Conservation (phyloP, 2,329 filamentous ascomycete species). For the Cylindrodendrum hubeiense region DNA sequence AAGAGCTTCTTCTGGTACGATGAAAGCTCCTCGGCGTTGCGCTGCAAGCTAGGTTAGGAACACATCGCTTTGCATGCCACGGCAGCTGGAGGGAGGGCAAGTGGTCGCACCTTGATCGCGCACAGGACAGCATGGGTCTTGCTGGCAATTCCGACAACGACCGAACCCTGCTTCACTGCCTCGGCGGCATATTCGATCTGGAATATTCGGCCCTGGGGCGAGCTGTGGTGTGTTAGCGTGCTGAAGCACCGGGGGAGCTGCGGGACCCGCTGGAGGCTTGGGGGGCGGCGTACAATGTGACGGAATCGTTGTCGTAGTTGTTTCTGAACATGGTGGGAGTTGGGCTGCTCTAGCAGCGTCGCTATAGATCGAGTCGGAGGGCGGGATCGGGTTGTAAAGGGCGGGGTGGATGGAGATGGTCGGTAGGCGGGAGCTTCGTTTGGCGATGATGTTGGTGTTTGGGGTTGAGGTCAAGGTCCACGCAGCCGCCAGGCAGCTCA, state of each 20-base stretch:
- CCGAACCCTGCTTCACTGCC: constrained; percentile 98
- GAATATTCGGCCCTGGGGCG: constrained; percentile 98
- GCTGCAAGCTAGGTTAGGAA: constrained; percentile 63
- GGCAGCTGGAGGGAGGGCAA: constrained; percentile 15
- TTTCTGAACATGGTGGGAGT: constrained; percentile 88
- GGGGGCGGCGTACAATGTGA: constrained; percentile 85
- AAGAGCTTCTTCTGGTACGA: constrained; percentile 99
- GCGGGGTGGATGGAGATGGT: constrained; percentile 28
- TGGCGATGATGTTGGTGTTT: constrained; percentile 36
- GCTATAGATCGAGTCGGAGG: constrained; percentile 25
- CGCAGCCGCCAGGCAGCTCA: constrained; percentile 50
- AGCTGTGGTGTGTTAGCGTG: constrained; percentile 69
- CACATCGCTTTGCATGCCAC: constrained; percentile 7
- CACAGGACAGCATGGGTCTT: constrained; percentile 98
- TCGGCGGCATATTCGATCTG: constrained; percentile 99
- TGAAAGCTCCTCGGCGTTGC: constrained; percentile 98
- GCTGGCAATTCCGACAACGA: constrained; percentile 96
- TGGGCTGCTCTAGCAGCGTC: constrained; percentile 39
- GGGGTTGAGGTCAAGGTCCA: constrained; percentile 36
- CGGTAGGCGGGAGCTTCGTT: constrained; percentile 30
- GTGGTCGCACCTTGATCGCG: constrained; percentile 84
- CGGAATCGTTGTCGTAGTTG: constrained; percentile 99
- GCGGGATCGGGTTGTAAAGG: constrained; percentile 10
- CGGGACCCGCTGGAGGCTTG: constrained; percentile 23
- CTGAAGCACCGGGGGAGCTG: constrained; percentile 33